These are phyloP conservation scores for Pelargonium myrrhifolium DNA, from an alignment of 441 rosid genomes.

Conservation along the genomic window DNA sequence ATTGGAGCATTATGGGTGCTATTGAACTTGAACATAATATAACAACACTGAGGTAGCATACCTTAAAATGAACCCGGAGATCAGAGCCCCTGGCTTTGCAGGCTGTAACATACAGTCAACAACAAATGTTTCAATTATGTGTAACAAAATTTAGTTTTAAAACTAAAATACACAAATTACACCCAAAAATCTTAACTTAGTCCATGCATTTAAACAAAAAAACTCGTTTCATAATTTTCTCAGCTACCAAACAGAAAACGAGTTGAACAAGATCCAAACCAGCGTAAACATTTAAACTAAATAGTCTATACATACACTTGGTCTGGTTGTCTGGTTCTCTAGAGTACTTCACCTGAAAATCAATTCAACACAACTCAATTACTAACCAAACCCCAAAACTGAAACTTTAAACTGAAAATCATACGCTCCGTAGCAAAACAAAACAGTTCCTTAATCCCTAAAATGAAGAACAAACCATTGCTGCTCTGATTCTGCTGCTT, in stretches of 20 bases:
- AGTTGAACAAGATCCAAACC: too few relatives aligned
- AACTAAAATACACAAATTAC: too few relatives aligned
- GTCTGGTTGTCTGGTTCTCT: constrained; percentile 63
- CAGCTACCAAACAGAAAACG: too few relatives aligned
- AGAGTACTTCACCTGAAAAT: constrained; percentile 64
- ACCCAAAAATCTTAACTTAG: too few relatives aligned
- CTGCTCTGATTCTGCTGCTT: background rate
- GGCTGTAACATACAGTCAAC: constrained; percentile 32
- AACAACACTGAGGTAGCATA: constrained; percentile 9
- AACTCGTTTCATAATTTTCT: too few relatives aligned
- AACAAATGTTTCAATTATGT: background rate
- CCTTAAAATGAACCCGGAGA: constrained; percentile 74
- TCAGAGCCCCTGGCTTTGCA: constrained; percentile 72
- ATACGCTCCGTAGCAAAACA: too few relatives aligned
- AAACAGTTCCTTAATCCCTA: too few relatives aligned
- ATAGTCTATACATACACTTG: constrained; percentile 40
- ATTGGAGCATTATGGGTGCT: background rate
- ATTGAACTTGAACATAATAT: too few relatives aligned
- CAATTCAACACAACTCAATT: background rate
- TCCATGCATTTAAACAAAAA: too few relatives aligned
- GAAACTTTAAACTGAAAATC: background rate
- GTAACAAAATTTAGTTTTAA: too few relatives aligned
- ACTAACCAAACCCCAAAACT: background rate
- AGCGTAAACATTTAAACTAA: background rate
- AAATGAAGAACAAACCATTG: constrained; percentile 2